These are phyloP conservation scores for Mycena haematopus DNA, from an alignment of 768 basidiomycete genomes.

Conservation along the genomic window DNA sequence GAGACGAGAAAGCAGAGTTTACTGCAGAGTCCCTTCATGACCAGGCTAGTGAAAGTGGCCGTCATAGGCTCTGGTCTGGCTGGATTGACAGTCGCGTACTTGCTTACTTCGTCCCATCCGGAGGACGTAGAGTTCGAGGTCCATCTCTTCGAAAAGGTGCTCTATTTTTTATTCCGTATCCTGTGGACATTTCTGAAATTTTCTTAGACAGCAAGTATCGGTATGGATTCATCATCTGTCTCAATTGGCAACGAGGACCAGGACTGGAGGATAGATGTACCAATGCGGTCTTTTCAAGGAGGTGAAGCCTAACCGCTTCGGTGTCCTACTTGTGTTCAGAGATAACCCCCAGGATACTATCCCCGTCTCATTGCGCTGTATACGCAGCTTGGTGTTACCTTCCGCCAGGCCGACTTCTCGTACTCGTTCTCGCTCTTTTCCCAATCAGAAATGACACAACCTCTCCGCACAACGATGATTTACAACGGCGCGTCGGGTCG, in stretches of 20 bases:
- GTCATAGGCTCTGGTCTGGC: slow-evolving; percentile 78
- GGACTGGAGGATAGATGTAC: slow-evolving; percentile 72
- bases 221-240: slow-evolving; percentile 73
- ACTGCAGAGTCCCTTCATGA: too few species aligned
- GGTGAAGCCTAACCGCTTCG: slow-evolving; percentile 47
- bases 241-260: slow-evolving; percentile 47
- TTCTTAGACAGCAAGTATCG: slow-evolving; percentile 56
- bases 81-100: slow-evolving; percentile 71
- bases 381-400: slow-evolving; percentile 60
- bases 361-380: slow-evolving; percentile 73
- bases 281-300: slow-evolving; percentile 85
- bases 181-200: background rate
- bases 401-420: slow-evolving; percentile 63
- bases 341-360: slow-evolving; percentile 66
- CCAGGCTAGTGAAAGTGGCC: slow-evolving; percentile 60
- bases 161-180: background rate
- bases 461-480: slow-evolving; percentile 53
- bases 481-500: slow-evolving; percentile 70
- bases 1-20: background rate
- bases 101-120: slow-evolving; percentile 47
- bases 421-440: slow-evolving; percentile 72
- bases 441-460: slow-evolving; percentile 32
- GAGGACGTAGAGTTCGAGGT: slow-evolving; percentile 63
- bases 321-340: background rate
- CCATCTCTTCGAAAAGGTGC: slow-evolving; percentile 77